Evolutionary conservation across 1,284 basidiomycete species (phyloP).

Genomic region (Ustilago cynodontis): DNA sequence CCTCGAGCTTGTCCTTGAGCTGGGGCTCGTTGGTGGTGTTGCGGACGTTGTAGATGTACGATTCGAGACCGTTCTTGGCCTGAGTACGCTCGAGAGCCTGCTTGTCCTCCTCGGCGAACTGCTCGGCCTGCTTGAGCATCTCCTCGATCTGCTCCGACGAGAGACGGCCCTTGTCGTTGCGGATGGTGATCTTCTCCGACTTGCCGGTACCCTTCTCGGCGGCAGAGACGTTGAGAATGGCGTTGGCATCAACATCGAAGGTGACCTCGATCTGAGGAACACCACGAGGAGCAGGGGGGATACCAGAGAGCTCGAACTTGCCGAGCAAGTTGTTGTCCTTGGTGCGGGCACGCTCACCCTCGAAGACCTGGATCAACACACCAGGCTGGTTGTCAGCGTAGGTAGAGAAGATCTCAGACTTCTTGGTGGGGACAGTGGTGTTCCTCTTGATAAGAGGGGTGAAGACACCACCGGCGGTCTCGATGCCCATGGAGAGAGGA

Average conservation of each 20-base stretch:
- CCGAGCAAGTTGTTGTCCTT: constrained; percentile 99
- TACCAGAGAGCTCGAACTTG: constrained; percentile 98
- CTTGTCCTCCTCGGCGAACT: constrained; percentile 81
- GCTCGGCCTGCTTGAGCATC: constrained; percentile 76
- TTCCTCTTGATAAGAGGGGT: constrained; percentile 97
- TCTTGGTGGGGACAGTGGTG: constrained; percentile 98
- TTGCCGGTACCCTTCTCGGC: constrained; percentile 98
- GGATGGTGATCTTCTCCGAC: constrained; percentile 92
- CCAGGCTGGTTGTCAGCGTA: constrained; percentile 99
- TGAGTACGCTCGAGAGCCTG: constrained; percentile 78
- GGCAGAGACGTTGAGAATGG: constrained; percentile 95
- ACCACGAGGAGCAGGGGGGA: constrained; percentile 97
- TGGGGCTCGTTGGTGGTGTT: constrained; percentile 75
- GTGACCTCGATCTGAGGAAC: constrained; percentile 98
- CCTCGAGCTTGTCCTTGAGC: constrained; percentile 81
- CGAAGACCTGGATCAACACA: constrained; percentile 98
- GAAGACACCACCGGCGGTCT: constrained; percentile 99
- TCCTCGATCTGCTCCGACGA: constrained; percentile 98
- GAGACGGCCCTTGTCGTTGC: constrained; percentile 97
- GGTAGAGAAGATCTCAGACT: constrained; percentile 98
- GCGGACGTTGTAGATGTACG: constrained; percentile 95
- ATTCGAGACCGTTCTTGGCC: constrained; percentile 84
- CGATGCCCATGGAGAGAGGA: constrained; percentile 93
- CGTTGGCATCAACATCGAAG: constrained; percentile 98
- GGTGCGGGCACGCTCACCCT: constrained; percentile 98